Evolutionary conservation across 2,329 filamentous ascomycete genomes (phyloP), one percentile per base, ranked within the genome.

Genomic region (Colletotrichum acutatum): DNA sequence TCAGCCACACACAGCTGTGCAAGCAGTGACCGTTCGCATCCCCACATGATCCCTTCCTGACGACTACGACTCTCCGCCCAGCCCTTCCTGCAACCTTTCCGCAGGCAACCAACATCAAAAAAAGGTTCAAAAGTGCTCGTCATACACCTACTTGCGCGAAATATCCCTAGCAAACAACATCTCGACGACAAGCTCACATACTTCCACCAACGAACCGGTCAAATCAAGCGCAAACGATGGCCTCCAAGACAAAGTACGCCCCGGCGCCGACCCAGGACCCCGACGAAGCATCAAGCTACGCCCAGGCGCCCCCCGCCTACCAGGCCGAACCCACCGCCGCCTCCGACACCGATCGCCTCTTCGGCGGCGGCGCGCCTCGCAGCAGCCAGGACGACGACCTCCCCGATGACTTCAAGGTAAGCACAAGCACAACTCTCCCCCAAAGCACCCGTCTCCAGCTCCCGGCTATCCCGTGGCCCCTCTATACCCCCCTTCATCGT

Each of bases 401-500:
- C 57, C 96, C 96, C 1, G 96, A 98, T 86, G 96, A 98, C 84
- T 98, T 98, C 91, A 98, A 98, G 89, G 93, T 94, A 77, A 26
- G 63, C 26, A 42, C 37, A 8, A 42, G 37, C 37, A 19, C 4
- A 77, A 16, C 28, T 24, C 19, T 37, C 24, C n/a, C 32, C 34
- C 16, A 5, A 49, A 16, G 63, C n/a, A 14, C 24, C 30, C 2
- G 3, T 32, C 28, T 12, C 2, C 34, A 26, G 37, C 37, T 37
- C 16, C 16, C 16, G 16, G 28, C 22, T 54, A n/a, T 28, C 59
- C 26, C 11, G 26, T 22, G 3, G 2, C 6, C 22, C 22, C 32
- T 26, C 46, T 1, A 2, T 34, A 1, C 22, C 57, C 12, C 8
- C 22, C 57, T n/a, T n/a, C 11, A n/a, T 6, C n/a, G 60, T 52